Evolutionary conservation across 2,329 filamentous ascomycete species (phyloP).

Genomic region (Alternaria longipes): DNA sequence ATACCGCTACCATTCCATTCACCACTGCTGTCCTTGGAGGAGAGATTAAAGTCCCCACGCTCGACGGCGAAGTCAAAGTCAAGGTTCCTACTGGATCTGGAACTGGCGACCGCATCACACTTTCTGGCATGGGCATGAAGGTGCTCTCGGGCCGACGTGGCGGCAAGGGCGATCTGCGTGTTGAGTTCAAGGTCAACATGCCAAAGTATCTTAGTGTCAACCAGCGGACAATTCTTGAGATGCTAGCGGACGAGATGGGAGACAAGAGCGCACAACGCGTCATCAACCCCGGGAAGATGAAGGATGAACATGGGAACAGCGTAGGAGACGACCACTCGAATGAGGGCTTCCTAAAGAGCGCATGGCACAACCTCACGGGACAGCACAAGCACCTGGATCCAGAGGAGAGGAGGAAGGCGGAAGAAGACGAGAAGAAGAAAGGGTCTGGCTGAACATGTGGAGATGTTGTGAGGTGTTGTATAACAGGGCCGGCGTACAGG

Average conservation of each 20-base stretch:
- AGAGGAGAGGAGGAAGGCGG: conserved; percentile 45
- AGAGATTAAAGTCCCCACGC: conserved; percentile 86
- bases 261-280: conserved; percentile 91
- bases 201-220: conserved; percentile 92
- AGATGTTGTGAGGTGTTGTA: conserved; percentile 10
- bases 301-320: conserved; percentile 28
- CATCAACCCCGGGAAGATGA: conserved; percentile 77
- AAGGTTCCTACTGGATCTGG: conserved; percentile 91
- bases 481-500: conserved; percentile 21
- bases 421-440: conserved; percentile 45
- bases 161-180: conserved; percentile 80
- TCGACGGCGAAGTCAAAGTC: conserved; percentile 89
- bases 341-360: conserved; percentile 90
- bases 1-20: conserved; percentile 89
- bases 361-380: conserved; percentile 93
- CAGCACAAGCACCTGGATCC: conserved; percentile 58
- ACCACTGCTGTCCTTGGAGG: conserved; percentile 94
- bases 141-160: conserved; percentile 70
- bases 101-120: conserved; percentile 89
- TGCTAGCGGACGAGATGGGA: conserved; percentile 94
- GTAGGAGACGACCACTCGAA: conserved; percentile 66
- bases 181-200: conserved; percentile 95
- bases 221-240: conserved; percentile 91
- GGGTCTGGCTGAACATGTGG: conserved; percentile 45
- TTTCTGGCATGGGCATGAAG: conserved; percentile 94